These are phyloP conservation scores for Diaporthe sp. DNA, from an alignment of 2,329 filamentous ascomycete genomes.

Conservation along the genomic window DNA sequence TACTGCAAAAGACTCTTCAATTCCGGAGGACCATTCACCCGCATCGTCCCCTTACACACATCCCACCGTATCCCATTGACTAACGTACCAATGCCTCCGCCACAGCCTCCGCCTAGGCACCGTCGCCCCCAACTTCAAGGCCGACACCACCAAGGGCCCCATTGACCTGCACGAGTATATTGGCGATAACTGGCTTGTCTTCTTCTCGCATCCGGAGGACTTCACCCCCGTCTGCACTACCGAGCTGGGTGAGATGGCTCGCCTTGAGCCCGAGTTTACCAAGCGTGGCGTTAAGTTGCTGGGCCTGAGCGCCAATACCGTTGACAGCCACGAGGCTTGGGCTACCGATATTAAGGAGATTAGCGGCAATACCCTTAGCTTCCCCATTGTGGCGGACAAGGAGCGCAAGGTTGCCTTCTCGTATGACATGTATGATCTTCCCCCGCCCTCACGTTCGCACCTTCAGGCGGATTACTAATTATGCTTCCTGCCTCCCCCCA, in stretches of 20 bases:
- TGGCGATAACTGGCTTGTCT: slow-evolving; percentile 81
- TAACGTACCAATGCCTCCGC: background rate
- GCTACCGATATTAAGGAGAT: slow-evolving; percentile 90
- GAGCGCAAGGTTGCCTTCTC: slow-evolving; percentile 79
- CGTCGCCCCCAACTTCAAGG: slow-evolving; percentile 84
- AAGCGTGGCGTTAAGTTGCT: slow-evolving; percentile 92
- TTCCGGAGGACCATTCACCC: background rate
- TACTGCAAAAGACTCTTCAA: background rate
- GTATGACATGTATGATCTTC: slow-evolving; percentile 79
- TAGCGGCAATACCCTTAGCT: slow-evolving; percentile 75
- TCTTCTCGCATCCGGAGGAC: slow-evolving; percentile 90
- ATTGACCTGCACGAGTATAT: slow-evolving; percentile 89
- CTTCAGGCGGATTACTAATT: background rate
- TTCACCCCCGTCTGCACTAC: slow-evolving; percentile 97
- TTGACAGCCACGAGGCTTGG: slow-evolving; percentile 88
- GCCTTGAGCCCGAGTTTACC: slow-evolving; percentile 87
- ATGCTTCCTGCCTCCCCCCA: slow-evolving; percentile 15
- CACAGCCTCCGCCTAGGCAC: slow-evolving; percentile 73
- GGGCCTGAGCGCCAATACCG: slow-evolving; percentile 87
- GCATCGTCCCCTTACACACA: background rate
- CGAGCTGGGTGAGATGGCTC: slow-evolving; percentile 92
- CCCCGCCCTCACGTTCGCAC: slow-evolving; percentile 21
- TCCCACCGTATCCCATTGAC: background rate
- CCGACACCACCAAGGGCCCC: slow-evolving; percentile 81
- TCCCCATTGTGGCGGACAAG: slow-evolving; percentile 88